Base-by-base conservation (phyloP, 805 yeast genomes). In the Myxozyma monticola region DNA sequence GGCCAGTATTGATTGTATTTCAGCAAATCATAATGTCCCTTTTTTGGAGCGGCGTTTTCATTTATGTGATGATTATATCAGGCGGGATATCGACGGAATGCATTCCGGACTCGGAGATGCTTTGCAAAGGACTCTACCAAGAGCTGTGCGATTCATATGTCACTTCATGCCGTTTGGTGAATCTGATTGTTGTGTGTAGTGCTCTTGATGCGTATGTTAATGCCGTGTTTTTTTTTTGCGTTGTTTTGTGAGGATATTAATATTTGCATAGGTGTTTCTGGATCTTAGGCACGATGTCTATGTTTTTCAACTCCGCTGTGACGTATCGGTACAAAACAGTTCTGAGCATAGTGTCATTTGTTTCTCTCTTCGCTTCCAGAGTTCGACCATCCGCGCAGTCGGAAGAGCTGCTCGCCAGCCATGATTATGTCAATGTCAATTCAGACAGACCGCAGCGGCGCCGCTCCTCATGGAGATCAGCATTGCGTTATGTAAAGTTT, bases 21-120 rank as follows among this genome's bases (percentile, higher is more conserved):
- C 15, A 37, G 2, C 56, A 52, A 35, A 43, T 48, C 24, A 26
- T 21, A 2, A 37, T 52, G 43, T 22, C 56, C 6, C 5, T 52
- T 8, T 29, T 48, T 17, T 52, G 56, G 56, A 10, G 20, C 4
- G 52, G 24, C 20, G n/a, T 52, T 12, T 52, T 52, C 28, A 33
- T 52, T 14, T 52, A 52, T 28, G 38, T 52, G 21, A 52, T 52
- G 56, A 12, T 42, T 14, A 9, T 48, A 10, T 39, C 56, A 12
- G 56, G 56, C 21, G 56, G 56, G 4, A 41, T 52, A 20, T 52
- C 56, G 36, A 48, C 56, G 2, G 14, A 42, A 22, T 52, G 56
- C 35, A 44, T 52, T 18, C 53, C 44, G 25, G 26, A 48, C 33
- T 41, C 46, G 10, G 46, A 33, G 17, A n/a, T 22, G 6, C 22